Evolutionary conservation across 176 grass and related monocot species (phyloP).

Genomic region (Carex littledalei): DNA sequence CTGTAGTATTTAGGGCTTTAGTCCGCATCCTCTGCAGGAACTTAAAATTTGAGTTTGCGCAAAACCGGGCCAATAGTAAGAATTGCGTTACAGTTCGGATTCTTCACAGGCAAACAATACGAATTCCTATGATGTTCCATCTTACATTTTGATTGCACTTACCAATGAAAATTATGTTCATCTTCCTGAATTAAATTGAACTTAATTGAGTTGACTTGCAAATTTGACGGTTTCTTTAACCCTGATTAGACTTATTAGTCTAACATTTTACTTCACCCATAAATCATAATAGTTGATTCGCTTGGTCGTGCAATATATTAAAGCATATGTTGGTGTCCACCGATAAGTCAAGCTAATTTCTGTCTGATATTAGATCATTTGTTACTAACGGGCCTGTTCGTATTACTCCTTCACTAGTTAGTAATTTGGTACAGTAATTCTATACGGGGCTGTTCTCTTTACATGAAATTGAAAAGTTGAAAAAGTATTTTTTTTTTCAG

Average conservation of each 20-base stretch:
- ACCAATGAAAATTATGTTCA: neutral
- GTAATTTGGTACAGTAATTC: neutral
- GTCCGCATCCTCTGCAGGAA: too few relatives aligned
- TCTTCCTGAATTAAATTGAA: neutral
- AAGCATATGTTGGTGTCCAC: neutral
- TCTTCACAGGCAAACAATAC: too few relatives aligned
- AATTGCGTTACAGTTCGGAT: too few relatives aligned
- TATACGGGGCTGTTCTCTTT: neutral
- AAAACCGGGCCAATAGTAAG: too few relatives aligned
- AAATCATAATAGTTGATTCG: neutral
- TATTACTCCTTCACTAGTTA: neutral
- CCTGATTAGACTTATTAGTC: neutral
- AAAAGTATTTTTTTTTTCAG: neutral
- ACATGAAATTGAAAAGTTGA: neutral
- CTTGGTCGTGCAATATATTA: neutral
- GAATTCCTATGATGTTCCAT: neutral
- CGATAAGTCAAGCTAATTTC: neutral
- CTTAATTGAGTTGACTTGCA: neutral
- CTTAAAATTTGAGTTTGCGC: too few relatives aligned
- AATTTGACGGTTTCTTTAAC: neutral
- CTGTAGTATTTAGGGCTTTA: too few relatives aligned
- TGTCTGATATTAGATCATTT: neutral
- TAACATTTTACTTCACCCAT: neutral
- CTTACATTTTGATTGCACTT: neutral
- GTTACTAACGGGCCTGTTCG: neutral